Evolutionary conservation across 2,329 filamentous ascomycete species (phyloP).

Genomic region (Fusarium redolens): DNA sequence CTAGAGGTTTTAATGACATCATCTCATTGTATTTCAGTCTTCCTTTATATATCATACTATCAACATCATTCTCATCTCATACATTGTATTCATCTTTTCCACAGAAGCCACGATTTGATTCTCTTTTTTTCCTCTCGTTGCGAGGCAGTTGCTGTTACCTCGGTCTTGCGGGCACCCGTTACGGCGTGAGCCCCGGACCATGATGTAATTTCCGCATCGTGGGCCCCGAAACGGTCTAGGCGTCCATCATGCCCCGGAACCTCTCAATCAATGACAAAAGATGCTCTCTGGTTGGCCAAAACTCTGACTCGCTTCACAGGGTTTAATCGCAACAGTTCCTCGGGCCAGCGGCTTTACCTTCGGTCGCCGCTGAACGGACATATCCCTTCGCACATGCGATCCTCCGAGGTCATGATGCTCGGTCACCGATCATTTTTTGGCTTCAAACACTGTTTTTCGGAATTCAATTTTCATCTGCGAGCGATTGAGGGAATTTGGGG

Average conservation of each 20-base stretch:
- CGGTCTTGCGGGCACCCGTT: constrained; percentile 34
- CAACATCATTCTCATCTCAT: not conserved
- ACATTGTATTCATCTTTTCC: not conserved
- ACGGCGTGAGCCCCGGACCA: constrained; percentile 38
- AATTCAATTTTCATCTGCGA: constrained; percentile 17
- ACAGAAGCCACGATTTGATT: constrained; percentile 17
- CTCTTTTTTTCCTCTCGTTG: constrained; percentile 30
- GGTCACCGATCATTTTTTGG: constrained; percentile 40
- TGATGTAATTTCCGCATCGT: constrained; percentile 44
- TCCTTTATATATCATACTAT: not conserved
- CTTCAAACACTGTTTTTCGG: constrained; percentile 11
- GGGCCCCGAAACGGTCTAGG: constrained; percentile 38
- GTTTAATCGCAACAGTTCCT: constrained; percentile 22
- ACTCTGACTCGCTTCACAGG: constrained; percentile 25
- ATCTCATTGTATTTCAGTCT: not conserved
- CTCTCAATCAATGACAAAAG: constrained; percentile 39
- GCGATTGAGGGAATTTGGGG: constrained; percentile 32
- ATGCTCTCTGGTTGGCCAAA: constrained; percentile 31
- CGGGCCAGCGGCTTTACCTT: constrained; percentile 46
- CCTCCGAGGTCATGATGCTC: constrained; percentile 37
- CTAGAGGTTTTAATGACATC: not conserved
- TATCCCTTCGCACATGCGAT: constrained; percentile 41
- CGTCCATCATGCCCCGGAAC: constrained; percentile 15
- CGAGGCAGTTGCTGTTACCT: constrained; percentile 19
- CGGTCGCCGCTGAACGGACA: constrained; percentile 39